phyloP scores from a whole-genome alignment of 176 grass and related monocot species.

The Triticum dicoccoides region DNA sequence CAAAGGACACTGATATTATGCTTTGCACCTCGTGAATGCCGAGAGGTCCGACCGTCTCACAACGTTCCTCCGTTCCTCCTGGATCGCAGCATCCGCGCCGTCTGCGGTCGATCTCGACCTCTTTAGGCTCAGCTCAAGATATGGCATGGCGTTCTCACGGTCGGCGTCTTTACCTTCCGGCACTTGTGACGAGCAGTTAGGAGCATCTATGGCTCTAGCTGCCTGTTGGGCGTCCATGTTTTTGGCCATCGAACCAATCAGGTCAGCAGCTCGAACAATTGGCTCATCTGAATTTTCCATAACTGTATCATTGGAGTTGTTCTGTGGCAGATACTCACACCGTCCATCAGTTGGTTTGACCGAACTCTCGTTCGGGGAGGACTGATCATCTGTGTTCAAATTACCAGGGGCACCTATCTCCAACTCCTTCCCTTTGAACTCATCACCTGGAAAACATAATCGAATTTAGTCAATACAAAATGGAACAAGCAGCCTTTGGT shows the following conservation, averaged over 20 bases:
- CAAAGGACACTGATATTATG: constrained; percentile 58
- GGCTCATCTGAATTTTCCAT: constrained; percentile 44
- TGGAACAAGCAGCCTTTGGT: not conserved
- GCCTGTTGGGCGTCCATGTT: constrained; percentile 33
- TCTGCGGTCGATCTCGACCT: constrained; percentile 50
- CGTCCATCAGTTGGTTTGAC: constrained; percentile 33
- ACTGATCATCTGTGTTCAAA: constrained; percentile 27
- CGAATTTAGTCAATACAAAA: constrained; percentile 13
- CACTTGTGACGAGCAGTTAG: constrained; percentile 42
- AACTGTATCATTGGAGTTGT: constrained; percentile 24
- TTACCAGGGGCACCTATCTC: constrained; percentile 63
- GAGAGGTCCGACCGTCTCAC: constrained; percentile 67
- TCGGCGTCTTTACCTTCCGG: constrained; percentile 41
- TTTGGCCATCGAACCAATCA: constrained; percentile 70
- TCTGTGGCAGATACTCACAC: constrained; percentile 30
- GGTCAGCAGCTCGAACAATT: constrained; percentile 55
- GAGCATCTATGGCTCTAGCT: constrained; percentile 30
- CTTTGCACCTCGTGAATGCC: constrained; percentile 80
- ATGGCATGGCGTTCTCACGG: constrained; percentile 40
- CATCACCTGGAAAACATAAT: constrained; percentile 46
- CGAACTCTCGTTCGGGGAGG: constrained; percentile 23
- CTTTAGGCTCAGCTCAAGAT: constrained; percentile 73
- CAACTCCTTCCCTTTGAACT: constrained; percentile 65
- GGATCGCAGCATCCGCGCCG: constrained; percentile 1
- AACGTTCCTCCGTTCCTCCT: constrained; percentile 60